A percentile compares a stretch with the other conserved stretches of the same genome.
These are phyloP conservation scores for Globisporangium splendens DNA, from an alignment of 352 stramenopile species.

Conservation along the genomic window DNA sequence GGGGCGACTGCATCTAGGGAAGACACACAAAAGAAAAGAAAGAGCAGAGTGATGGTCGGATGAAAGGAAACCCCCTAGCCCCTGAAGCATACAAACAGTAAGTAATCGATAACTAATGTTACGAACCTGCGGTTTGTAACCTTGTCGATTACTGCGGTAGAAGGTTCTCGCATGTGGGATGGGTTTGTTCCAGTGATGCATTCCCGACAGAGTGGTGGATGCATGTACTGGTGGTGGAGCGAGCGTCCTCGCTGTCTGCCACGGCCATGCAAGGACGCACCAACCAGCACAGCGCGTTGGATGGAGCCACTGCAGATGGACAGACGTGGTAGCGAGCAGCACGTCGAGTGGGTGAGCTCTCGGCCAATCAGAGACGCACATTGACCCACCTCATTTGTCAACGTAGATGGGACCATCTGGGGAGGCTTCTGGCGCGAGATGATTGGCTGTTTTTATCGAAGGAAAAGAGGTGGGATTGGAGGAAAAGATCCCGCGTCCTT, in stretches of 20 bases:
- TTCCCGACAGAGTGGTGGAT: neutral
- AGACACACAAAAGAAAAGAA: neutral
- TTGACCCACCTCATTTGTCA: slow-evolving; percentile 8
- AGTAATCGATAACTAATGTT: neutral
- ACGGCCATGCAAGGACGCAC: neutral
- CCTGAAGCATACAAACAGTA: neutral
- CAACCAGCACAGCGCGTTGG: neutral
- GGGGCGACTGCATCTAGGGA: neutral
- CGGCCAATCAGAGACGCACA: slow-evolving; percentile 2
- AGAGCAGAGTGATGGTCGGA: neutral
- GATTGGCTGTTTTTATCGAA: neutral
- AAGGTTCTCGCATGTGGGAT: neutral
- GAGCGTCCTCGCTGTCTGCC: neutral
- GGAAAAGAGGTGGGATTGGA: neutral
- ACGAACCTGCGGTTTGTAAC: neutral
- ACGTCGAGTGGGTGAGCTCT: slow-evolving; percentile 1
- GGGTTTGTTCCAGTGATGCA: slow-evolving; percentile 1
- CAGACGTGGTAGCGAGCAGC: slow-evolving; percentile 6
- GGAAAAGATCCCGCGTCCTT: neutral
- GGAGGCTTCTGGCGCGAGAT: neutral
- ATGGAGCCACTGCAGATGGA: neutral
- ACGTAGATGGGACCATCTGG: neutral
- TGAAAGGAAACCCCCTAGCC: too few relatives aligned
- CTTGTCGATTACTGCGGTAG: neutral
- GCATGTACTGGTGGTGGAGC: slow-evolving; percentile 8